These are phyloP conservation scores for Mucor saturninus DNA, from an alignment of 371 early-diverging fungal genomes.

Conservation along the genomic window DNA sequence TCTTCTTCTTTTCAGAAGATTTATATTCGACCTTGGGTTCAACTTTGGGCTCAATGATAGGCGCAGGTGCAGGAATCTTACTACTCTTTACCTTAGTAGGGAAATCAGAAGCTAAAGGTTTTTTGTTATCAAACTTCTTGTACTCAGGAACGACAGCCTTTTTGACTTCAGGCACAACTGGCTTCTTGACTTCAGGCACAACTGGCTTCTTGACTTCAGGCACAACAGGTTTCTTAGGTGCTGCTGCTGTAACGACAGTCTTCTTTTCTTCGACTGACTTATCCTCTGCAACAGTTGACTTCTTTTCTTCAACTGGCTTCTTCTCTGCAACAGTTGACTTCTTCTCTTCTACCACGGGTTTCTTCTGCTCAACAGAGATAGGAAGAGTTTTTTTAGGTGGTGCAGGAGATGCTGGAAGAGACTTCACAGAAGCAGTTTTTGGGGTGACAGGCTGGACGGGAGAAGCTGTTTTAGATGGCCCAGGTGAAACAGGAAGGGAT, in stretches of 20 bases:
- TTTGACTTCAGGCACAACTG: not conserved
- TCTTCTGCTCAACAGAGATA: not conserved
- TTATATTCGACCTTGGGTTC: slow-evolving; percentile 35
- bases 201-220: slow-evolving; percentile 8
- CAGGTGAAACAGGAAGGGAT: not conserved
- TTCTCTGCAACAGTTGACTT: not conserved
- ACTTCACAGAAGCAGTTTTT: not conserved
- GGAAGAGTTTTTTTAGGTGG: no score
- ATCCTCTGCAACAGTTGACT: not conserved
- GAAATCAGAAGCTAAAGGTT: slow-evolving; percentile 1
- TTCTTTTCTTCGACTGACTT: not conserved
- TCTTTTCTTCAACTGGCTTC: not conserved
- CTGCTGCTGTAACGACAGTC: not conserved
- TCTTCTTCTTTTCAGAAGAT: slow-evolving; percentile 5
- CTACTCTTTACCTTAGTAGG: slow-evolving; percentile 17
- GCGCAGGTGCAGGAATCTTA: slow-evolving; percentile 33
- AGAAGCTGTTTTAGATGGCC: not conserved
- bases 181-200: not conserved
- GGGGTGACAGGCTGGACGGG: not conserved
- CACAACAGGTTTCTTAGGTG: not conserved
- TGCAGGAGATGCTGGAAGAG: no score
- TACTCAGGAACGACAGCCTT: not conserved
- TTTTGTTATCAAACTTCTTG: not conserved
- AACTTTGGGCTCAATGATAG: slow-evolving; percentile 38
- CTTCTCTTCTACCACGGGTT: not conserved